These are phyloP conservation scores for Xylaria longipes DNA, from an alignment of 495 filamentous ascomycete genomes.

Conservation along the genomic window DNA sequence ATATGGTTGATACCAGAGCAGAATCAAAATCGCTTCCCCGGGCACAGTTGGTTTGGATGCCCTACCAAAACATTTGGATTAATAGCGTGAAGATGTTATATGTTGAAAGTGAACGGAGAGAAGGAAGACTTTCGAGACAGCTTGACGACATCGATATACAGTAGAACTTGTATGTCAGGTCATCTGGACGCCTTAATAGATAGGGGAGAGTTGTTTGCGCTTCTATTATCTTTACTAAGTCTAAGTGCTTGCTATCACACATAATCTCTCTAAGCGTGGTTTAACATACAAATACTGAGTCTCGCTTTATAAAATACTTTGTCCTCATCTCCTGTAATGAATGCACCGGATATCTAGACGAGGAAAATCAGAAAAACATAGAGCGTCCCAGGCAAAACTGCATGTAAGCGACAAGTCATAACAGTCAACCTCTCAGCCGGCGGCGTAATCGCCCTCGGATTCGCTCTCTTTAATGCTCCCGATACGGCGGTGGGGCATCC, in stretches of 20 bases:
- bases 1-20: neutral
- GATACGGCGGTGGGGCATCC: conserved; percentile 36
- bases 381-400: neutral
- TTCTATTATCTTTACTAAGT: conserved; percentile 2
- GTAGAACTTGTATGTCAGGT: neutral
- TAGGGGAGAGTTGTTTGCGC: neutral
- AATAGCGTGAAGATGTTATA: neutral
- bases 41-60: neutral
- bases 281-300: conserved; percentile 2
- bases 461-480: conserved; percentile 22
- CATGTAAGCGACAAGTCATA: neutral
- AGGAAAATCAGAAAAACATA: no score
- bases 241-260: neutral
- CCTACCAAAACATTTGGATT: neutral
- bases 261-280: conserved; percentile 13
- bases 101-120: neutral
- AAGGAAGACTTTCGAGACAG: neutral
- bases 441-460: neutral
- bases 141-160: neutral
- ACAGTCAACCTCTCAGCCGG: neutral
- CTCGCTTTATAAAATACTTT: neutral
- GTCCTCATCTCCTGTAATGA: neutral
- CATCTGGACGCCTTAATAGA: neutral
- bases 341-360: neutral
- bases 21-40: neutral